phyloP scores from a whole-genome alignment of 2,329 filamentous ascomycete genomes.

The Ophiostoma quercus region DNA sequence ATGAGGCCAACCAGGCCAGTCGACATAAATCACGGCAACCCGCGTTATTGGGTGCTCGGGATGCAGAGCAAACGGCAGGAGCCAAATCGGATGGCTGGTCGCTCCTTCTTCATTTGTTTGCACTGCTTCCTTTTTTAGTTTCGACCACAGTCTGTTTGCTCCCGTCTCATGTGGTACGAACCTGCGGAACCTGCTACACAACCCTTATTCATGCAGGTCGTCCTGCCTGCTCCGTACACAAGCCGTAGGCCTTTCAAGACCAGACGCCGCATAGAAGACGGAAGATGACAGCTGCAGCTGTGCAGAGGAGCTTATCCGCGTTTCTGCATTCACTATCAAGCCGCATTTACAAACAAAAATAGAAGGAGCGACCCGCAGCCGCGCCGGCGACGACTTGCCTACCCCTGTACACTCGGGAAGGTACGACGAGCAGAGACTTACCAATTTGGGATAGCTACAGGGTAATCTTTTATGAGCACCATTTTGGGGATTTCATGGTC shows the following conservation, averaged over 20 bases:
- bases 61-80: slow-evolving; percentile 8
- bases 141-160: not conserved
- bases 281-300: not conserved
- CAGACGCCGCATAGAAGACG: not conserved
- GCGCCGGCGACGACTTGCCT: not conserved
- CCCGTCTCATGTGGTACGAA: not conserved
- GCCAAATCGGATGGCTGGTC: not conserved
- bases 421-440: not conserved
- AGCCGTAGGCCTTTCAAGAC: too few relatives aligned
- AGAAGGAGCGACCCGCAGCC: not conserved
- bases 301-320: too few relatives aligned
- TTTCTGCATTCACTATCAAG: too few relatives aligned
- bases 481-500: too few relatives aligned
- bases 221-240: too few relatives aligned
- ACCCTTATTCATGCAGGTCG: too few relatives aligned
- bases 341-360: not conserved
- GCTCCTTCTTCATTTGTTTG: not conserved
- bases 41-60: not conserved
- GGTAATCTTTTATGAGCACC: not conserved
- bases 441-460: slow-evolving; percentile 10
- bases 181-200: not conserved
- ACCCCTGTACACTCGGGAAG: not conserved
- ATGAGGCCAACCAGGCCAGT: not conserved
- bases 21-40: not conserved
- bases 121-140: not conserved